A percentile compares a stretch with the other conserved stretches of the same genome.
phyloP scores from a whole-genome alignment of 169 alveolate species.

The Perkinsus marinus region DNA sequence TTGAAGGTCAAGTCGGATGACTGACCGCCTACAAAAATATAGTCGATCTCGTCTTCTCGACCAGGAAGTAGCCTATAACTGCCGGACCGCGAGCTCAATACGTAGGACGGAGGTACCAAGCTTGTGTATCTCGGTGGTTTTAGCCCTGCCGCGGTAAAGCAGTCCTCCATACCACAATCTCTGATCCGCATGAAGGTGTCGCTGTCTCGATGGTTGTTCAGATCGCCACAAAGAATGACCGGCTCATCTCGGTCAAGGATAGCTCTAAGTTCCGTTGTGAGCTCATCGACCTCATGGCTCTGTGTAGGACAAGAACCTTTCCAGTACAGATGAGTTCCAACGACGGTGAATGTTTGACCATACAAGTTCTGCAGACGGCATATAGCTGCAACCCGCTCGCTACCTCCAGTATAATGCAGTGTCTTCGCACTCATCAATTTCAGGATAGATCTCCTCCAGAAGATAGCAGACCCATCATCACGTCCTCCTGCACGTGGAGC shows the following conservation, averaged over 20 bases:
- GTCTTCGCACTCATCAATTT: background rate
- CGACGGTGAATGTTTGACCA: background rate
- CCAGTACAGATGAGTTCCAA: background rate
- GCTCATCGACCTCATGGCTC: background rate
- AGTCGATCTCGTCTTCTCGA: background rate
- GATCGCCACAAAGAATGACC: background rate
- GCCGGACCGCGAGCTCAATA: background rate
- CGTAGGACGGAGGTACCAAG: background rate
- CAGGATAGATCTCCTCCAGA: background rate
- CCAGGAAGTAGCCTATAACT: background rate
- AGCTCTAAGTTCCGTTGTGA: background rate
- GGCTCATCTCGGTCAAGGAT: background rate
- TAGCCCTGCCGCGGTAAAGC: background rate
- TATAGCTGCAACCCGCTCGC: background rate
- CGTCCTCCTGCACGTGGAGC: background rate
- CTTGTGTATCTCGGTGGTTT: background rate
- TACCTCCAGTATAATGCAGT: background rate
- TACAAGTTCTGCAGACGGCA: background rate
- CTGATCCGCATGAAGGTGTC: background rate
- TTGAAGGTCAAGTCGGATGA: background rate
- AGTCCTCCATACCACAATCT: background rate
- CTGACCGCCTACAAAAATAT: background rate
- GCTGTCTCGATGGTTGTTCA: background rate
- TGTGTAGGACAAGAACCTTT: background rate
- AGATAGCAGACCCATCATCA: background rate